Percentiles rank a stretch among this genome's conserved stretches.
phyloP scores from a whole-genome alignment of 441 rosid species.

The Populus hybrid region DNA sequence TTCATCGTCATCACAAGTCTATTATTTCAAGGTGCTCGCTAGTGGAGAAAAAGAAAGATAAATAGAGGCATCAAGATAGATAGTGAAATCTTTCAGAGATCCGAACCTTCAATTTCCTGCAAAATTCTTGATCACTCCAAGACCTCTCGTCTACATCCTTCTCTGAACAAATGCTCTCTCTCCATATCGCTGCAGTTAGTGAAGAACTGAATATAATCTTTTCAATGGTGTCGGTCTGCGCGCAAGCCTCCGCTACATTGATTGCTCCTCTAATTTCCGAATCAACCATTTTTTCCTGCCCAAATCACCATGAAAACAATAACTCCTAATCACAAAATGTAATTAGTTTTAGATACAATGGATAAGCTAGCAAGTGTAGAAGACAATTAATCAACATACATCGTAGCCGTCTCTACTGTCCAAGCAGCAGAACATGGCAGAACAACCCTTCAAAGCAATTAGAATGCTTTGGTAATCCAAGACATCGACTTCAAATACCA shows the following conservation, averaged over 20 bases:
- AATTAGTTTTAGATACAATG: not conserved
- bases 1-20: too few species aligned
- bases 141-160: conserved; percentile 75
- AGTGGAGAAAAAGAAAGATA: not conserved
- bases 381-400: conserved; percentile 29
- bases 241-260: conserved; percentile 89
- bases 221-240: conserved; percentile 53
- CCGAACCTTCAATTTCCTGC: conserved; percentile 68
- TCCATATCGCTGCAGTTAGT: conserved; percentile 80
- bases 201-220: conserved; percentile 78
- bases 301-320: not conserved
- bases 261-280: conserved; percentile 82
- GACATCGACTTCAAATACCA: conserved; percentile 47
- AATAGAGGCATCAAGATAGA: not conserved
- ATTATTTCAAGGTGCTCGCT: not conserved
- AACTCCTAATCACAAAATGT: not conserved
- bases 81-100: not conserved
- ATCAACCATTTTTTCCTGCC: conserved; percentile 58
- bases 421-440: conserved; percentile 66
- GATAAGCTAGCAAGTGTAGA: not conserved
- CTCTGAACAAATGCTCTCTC: conserved; percentile 51
- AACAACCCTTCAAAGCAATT: conserved; percentile 54
- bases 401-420: conserved; percentile 65
- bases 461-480: conserved; percentile 72
- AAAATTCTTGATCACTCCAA: conserved; percentile 75